phyloP scores from a whole-genome alignment of 139 green algal genomes.

The Closterium sp. region DNA sequence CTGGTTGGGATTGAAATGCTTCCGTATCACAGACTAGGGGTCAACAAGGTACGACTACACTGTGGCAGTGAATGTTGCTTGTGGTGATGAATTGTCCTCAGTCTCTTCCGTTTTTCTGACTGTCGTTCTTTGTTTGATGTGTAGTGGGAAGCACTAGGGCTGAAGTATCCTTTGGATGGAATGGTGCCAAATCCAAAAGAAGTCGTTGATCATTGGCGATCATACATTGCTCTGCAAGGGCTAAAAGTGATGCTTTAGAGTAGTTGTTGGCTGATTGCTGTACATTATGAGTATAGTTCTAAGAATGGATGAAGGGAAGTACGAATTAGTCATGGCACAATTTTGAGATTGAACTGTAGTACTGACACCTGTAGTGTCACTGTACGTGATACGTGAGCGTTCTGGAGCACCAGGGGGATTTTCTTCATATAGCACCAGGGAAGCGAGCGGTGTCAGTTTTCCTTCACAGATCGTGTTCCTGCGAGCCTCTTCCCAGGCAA shows the following conservation, averaged over 20 bases:
- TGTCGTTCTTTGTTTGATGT: neutral
- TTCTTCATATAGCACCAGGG: too few relatives aligned
- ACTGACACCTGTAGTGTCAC: too few relatives aligned
- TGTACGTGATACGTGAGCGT: too few relatives aligned
- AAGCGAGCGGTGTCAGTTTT: too few relatives aligned
- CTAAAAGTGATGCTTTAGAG: neutral
- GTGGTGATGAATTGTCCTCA: neutral
- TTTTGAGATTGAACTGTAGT: too few relatives aligned
- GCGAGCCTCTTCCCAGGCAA: too few relatives aligned
- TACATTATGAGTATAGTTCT: neutral
- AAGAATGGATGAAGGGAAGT: too few relatives aligned
- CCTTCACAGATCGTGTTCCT: too few relatives aligned
- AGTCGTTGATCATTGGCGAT: neutral
- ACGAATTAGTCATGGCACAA: too few relatives aligned
- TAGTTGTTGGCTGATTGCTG: neutral
- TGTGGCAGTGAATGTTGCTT: neutral
- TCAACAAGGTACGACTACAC: conserved; percentile 6
- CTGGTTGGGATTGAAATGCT: conserved; percentile 13
- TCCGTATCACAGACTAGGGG: conserved; percentile 13
- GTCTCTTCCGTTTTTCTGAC: neutral
- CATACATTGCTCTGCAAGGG: neutral
- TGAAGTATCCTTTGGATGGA: neutral
- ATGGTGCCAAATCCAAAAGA: neutral
- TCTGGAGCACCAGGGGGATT: too few relatives aligned
- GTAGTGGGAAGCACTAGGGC: neutral